phyloP scores from a whole-genome alignment of 352 stramenopile species.

The Phytophthora macrochlamydospora region DNA sequence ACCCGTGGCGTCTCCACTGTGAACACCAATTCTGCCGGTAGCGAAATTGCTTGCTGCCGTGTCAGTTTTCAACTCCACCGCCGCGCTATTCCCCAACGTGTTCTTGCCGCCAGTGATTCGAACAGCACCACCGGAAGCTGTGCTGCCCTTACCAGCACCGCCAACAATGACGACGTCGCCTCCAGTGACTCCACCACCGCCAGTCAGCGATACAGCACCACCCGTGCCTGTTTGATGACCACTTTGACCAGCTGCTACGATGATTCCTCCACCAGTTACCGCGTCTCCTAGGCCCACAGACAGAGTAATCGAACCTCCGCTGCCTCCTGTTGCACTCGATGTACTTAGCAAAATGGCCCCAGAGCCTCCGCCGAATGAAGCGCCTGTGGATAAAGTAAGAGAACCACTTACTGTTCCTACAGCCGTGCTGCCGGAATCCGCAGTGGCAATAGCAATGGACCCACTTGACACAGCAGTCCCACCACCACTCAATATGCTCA shows the following conservation, averaged over 20 bases:
- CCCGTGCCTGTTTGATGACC: conserved; percentile 14
- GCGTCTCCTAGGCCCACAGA: conserved; percentile 21
- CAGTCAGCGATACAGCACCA: conserved; percentile 20
- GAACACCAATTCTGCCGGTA: conserved; percentile 38
- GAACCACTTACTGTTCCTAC: conserved; percentile 22
- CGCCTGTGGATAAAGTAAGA: conserved; percentile 31
- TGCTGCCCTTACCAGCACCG: conserved; percentile 21
- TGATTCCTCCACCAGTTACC: conserved; percentile 13
- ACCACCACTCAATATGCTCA: conserved; percentile 21
- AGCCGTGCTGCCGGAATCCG: conserved; percentile 9
- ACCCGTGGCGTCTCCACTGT: conserved; percentile 22
- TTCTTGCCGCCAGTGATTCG: conserved; percentile 33
- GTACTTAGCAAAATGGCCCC: conserved; percentile 34
- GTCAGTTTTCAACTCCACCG: conserved; percentile 32
- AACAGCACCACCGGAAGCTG: conserved; percentile 19
- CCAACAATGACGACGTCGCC: conserved; percentile 39
- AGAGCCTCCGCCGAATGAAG: conserved; percentile 26
- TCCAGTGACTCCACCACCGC: conserved; percentile 24
- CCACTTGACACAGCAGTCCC: conserved; percentile 24
- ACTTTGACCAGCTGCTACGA: conserved; percentile 33
- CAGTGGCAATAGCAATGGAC: conserved; percentile 27
- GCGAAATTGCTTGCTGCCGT: conserved; percentile 23
- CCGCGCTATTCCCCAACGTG: conserved; percentile 32
- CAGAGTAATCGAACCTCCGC: conserved; percentile 31
- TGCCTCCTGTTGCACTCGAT: conserved; percentile 19